Base-by-base conservation (phyloP, 192 early-diverging fungal species). In the Coemansia reversa region DNA sequence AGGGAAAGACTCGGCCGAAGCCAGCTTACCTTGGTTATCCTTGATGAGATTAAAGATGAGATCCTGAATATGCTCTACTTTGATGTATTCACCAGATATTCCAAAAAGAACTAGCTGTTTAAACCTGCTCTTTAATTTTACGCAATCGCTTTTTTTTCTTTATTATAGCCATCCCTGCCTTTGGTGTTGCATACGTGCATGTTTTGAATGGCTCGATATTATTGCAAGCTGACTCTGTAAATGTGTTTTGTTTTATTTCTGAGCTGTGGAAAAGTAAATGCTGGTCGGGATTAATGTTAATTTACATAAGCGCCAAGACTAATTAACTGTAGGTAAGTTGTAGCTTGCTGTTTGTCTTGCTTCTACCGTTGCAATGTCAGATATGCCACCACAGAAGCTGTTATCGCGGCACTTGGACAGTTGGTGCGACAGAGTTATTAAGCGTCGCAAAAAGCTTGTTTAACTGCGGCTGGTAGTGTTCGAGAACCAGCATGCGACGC, bases 391-490 rank as follows among this genome's bases (percentile, higher is more conserved):
- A 22, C 49, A 51, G 20, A 25, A n/a, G 18, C 5, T 5, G 19
- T 2, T 1, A 6, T 51, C 48, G 51, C 18, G 1, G 24, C 61
- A 24, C 62, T 23, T 39, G 51, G 19, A 55, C 20, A 0, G 52
- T 63, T 27, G 62, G 51, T 6, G 51, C 51, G 16, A 39, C 48
- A 0, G 50, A 57, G 54, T 86, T 59, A 24, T 55, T 69, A 20
- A 83, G 67, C 24, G 76, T 72, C 51, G 75, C 63, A 70, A 83
- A 88, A 61, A 87, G 62, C 12, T 69, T 65, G 42, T 86, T 78
- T 25, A 90, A 53, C n/a, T 65, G 30, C 11, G 57, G 47, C 27
- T 81, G 49, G 77, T 87, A 89, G 42, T 69, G 45, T 25, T 72
- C 50, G n/a, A 39, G 24, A 74, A 68, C 91, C 11, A 28, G 30